Percentiles rank a stretch among this genome's conserved stretches.
Evolutionary conservation across 805 yeast species (phyloP).

Genomic region (Saccharomyces cerevisiae): DNA sequence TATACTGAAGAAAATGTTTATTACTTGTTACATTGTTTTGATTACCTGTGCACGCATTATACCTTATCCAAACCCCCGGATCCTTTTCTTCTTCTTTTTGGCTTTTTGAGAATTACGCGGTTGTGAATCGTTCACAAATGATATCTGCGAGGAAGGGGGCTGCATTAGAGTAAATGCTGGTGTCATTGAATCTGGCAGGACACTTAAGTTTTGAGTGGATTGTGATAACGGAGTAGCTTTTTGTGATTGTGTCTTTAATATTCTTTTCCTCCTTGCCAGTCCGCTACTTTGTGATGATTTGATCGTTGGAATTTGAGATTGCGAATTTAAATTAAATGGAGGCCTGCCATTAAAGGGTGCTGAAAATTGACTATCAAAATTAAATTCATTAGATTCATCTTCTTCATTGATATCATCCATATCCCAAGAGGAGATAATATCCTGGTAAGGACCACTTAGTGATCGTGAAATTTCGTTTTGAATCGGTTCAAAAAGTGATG

Average conservation of each 20-base stretch:
- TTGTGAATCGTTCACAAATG: constrained; percentile 9
- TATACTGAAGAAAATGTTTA: not conserved
- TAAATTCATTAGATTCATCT: constrained; percentile 1
- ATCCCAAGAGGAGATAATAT: constrained; percentile 23
- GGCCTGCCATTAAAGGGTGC: constrained; percentile 10
- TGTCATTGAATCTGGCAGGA: constrained; percentile 25
- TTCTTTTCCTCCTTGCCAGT: not conserved
- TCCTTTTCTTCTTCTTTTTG: constrained; percentile 36
- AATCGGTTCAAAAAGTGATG: constrained; percentile 3
- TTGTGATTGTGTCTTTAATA: not conserved
- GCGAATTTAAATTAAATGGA: constrained; percentile 13
- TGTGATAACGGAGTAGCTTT: not conserved
- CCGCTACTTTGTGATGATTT: constrained; percentile 19
- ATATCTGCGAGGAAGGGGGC: constrained; percentile 14
- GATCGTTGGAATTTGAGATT: constrained; percentile 26
- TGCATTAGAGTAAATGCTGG: constrained; percentile 29
- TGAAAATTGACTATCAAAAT: not conserved
- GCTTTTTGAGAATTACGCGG: constrained; percentile 1
- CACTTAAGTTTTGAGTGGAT: constrained; percentile 5
- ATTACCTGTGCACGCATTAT: not conserved
- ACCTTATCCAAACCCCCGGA: constrained; percentile 41
- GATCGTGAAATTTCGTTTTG: constrained; percentile 3
- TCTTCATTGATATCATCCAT: constrained; percentile 6
- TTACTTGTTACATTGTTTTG: not conserved
- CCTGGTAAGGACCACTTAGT: constrained; percentile 10